These are phyloP conservation scores for Cydonia oblonga DNA, from an alignment of 331 rosid genomes.

Conservation along the genomic window DNA sequence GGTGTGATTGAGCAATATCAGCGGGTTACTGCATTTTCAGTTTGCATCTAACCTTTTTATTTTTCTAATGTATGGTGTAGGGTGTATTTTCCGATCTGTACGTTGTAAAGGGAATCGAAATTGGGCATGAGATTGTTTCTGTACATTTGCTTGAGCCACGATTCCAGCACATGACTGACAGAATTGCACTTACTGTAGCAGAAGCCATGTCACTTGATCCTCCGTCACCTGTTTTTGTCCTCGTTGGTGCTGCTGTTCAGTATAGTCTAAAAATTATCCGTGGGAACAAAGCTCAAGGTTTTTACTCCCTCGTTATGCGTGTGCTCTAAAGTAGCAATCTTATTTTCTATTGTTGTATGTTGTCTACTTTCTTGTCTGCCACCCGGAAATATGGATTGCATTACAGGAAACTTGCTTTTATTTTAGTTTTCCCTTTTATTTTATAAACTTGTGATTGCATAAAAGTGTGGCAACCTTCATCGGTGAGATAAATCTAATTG, in stretches of 20 bases:
- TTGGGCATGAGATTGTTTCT: constrained; percentile 79
- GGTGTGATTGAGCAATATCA: constrained; percentile 21
- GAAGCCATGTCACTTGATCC: constrained; percentile 95
- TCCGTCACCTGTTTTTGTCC: constrained; percentile 84
- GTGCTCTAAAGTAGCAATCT: not conserved
- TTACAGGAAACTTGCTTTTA: not conserved
- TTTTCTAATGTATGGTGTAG: constrained; percentile 39
- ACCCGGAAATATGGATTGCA: not conserved
- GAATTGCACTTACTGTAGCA: constrained; percentile 81
- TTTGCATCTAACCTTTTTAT: constrained; percentile 7
- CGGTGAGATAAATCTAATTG: not conserved
- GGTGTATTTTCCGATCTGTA: constrained; percentile 86
- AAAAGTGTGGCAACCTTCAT: not conserved
- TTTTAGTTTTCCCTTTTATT: too few relatives aligned
- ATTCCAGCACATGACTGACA: constrained; percentile 47
- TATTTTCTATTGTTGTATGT: not conserved
- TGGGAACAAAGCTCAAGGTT: constrained; percentile 79
- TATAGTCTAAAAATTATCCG: constrained; percentile 73
- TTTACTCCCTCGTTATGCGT: not conserved
- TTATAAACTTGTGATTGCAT: not conserved
- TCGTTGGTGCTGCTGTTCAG: constrained; percentile 60
- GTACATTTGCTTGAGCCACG: constrained; percentile 73
- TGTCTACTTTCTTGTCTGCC: not conserved
- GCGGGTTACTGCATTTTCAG: constrained; percentile 3
- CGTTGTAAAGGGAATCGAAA: constrained; percentile 76